These are phyloP conservation scores for Oidium heveae DNA, from an alignment of 2,329 filamentous ascomycete genomes.

Conservation along the genomic window DNA sequence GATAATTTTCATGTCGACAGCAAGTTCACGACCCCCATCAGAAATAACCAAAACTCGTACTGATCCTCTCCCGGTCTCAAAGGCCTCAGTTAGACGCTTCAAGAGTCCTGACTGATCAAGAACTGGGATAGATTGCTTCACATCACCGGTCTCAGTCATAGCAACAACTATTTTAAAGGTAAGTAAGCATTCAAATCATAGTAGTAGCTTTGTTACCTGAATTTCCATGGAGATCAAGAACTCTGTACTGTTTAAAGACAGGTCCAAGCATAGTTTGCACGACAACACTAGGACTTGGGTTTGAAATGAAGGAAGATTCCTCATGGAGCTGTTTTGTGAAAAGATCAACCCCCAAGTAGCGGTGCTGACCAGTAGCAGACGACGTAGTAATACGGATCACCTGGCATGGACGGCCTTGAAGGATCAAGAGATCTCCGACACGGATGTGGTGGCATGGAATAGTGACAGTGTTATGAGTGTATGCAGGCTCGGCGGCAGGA, in stretches of 20 bases:
- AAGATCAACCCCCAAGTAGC: slow-evolving; percentile 97
- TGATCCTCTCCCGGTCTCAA: slow-evolving; percentile 76
- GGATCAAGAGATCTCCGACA: slow-evolving; percentile 93
- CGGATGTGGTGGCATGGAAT: slow-evolving; percentile 99
- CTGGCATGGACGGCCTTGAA: slow-evolving; percentile 97
- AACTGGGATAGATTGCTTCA: slow-evolving; percentile 86
- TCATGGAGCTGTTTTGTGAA: slow-evolving; percentile 99
- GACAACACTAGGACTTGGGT: slow-evolving; percentile 85
- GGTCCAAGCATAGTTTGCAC: slow-evolving; percentile 99
- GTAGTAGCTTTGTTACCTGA: background rate
- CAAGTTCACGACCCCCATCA: slow-evolving; percentile 79
- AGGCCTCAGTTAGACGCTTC: slow-evolving; percentile 55
- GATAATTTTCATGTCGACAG: slow-evolving; percentile 96
- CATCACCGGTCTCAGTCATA: slow-evolving; percentile 94
- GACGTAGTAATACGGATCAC: slow-evolving; percentile 99
- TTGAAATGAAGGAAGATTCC: slow-evolving; percentile 93
- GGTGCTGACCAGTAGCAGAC: slow-evolving; percentile 93
- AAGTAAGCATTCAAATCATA: background rate
- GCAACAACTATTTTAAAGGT: slow-evolving; percentile 38
- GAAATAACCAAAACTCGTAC: slow-evolving; percentile 90
- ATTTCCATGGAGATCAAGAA: slow-evolving; percentile 62
- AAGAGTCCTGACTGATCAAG: slow-evolving; percentile 87
- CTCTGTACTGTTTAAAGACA: slow-evolving; percentile 99
- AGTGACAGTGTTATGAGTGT: slow-evolving; percentile 59
- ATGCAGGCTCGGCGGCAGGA: slow-evolving; percentile 7